Percentiles rank a stretch among this genome's conserved stretches.
phyloP scores from a whole-genome alignment of 2,329 filamentous ascomycete species.

The Pestalotiopsis sp. region DNA sequence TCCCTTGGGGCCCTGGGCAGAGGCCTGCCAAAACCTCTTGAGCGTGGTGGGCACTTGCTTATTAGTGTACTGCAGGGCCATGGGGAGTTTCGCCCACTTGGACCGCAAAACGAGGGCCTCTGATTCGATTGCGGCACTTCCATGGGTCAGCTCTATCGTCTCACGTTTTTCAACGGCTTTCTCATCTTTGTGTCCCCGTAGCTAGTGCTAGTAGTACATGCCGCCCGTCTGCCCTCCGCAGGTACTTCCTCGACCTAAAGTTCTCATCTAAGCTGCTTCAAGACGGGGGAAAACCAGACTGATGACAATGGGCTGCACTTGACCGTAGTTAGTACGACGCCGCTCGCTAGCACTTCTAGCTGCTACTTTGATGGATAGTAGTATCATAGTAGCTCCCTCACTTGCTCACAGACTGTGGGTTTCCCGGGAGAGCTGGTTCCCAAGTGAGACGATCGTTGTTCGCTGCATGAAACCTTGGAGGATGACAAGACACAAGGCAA shows the following conservation, averaged over 20 bases:
- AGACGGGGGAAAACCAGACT: too few species aligned
- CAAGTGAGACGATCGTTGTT: neutral
- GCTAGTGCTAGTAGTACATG: neutral
- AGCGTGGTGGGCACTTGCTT: neutral
- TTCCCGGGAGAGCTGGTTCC: neutral
- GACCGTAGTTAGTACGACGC: neutral
- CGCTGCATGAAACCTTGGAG: neutral
- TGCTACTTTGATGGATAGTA: neutral
- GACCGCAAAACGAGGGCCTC: neutral
- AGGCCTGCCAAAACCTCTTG: neutral
- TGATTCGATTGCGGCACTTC: slow-evolving; percentile 5
- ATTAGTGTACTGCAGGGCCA: neutral
- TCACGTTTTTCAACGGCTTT: slow-evolving; percentile 8
- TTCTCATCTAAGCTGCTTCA: neutral
- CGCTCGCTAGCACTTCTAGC: neutral
- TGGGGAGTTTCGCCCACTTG: slow-evolving; percentile 3
- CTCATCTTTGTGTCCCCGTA: neutral
- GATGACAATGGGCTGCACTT: neutral
- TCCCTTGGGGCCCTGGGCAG: neutral
- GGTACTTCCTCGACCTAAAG: neutral
- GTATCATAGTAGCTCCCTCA: neutral
- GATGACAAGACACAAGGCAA: neutral
- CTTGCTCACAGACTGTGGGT: neutral
- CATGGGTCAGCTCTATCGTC: neutral
- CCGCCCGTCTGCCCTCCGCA: neutral